Base-by-base conservation (phyloP, 306 rosid species). In the Glycine latifolia region DNA sequence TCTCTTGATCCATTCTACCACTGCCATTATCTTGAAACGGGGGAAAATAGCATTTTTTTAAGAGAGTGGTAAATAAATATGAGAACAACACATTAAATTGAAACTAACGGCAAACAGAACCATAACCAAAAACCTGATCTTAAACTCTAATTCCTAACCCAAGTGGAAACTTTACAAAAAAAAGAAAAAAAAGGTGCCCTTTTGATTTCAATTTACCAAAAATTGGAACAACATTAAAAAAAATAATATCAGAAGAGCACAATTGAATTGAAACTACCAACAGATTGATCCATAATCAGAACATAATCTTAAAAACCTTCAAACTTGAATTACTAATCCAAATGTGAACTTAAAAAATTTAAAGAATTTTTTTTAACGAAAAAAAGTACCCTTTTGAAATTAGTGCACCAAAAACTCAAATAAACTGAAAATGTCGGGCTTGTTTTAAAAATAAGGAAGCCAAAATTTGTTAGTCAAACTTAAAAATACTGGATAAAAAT, bases 21-120 rank as follows among this genome's bases (percentile, higher is more conserved):
- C 15, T 49, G 82, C 73, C 84, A 79, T 79, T 17, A 69, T 78
- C 94, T 90, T 81, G 68, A 77, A 82, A 67, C 31, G 16, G 31
- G 62, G 2, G 53, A 63, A 77, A 49, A 41, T 70, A 65, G 7
- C 3, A 12, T 6, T 5, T 26, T 26, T 58, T 55, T n/a, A n/a
- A n/a, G 56, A 58, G 20, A 15, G 31, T 13, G 56, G 50, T n/a
- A 71, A 61, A 77, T 47, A 72, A 49, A 75, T 43, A n/a, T 63
- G 47, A 71, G 47, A 85, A 60, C 10, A 39, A 46, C 10, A 13
- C 15, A 54, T 49, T 16, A 79, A 73, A 53, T 20, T 31, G 53
- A 48, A 81, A 81, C 15, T 6, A 26, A 15, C 70, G 80, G 48
- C 8, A 79, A 74, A 14, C 5, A 43, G 13, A 68, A 20, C 31